Conservation (phyloP, 768 basidiomycete species). For the Serendipita sp. region DNA sequence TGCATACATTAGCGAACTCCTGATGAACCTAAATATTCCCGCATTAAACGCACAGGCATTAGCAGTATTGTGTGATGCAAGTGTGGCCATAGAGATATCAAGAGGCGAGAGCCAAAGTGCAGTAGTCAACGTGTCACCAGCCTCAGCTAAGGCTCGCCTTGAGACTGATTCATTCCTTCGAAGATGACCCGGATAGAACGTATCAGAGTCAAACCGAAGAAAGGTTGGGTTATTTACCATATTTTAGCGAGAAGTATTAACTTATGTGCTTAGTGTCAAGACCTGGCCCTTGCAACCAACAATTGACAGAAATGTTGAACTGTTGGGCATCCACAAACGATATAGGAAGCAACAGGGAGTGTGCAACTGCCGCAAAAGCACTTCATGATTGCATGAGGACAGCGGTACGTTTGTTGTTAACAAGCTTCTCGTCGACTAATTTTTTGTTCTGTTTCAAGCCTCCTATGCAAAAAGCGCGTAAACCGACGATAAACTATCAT, state of each 20-base stretch:
- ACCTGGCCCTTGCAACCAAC: slow-evolving; percentile 9
- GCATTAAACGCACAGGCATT: slow-evolving; percentile 48
- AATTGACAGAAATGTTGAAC: slow-evolving; percentile 63
- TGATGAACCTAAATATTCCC: neutral
- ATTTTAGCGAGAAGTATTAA: neutral
- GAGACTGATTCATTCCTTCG: no score
- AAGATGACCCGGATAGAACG: slow-evolving; percentile 54
- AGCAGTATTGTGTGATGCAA: slow-evolving; percentile 61
- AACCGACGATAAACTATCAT: slow-evolving; percentile 79
- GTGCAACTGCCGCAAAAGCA: slow-evolving; percentile 40
- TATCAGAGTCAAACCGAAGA: slow-evolving; percentile 64
- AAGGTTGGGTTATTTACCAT: slow-evolving; percentile 30
- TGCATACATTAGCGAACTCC: no score
- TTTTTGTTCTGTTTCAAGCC: slow-evolving; percentile 18
- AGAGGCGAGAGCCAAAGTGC: slow-evolving; percentile 5
- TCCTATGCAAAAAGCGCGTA: slow-evolving; percentile 52
- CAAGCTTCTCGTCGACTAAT: slow-evolving; percentile 3
- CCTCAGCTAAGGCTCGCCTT: neutral
- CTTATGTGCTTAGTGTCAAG: neutral
- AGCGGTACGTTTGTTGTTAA: slow-evolving; percentile 35
- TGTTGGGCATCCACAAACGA: slow-evolving; percentile 74
- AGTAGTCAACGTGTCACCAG: slow-evolving; percentile 6
- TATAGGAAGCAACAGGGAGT: slow-evolving; percentile 34
- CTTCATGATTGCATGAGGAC: slow-evolving; percentile 76
- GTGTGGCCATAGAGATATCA: slow-evolving; percentile 16